phyloP scores from a whole-genome alignment of 1,284 basidiomycete genomes.

The Moesziomyces sp. region DNA sequence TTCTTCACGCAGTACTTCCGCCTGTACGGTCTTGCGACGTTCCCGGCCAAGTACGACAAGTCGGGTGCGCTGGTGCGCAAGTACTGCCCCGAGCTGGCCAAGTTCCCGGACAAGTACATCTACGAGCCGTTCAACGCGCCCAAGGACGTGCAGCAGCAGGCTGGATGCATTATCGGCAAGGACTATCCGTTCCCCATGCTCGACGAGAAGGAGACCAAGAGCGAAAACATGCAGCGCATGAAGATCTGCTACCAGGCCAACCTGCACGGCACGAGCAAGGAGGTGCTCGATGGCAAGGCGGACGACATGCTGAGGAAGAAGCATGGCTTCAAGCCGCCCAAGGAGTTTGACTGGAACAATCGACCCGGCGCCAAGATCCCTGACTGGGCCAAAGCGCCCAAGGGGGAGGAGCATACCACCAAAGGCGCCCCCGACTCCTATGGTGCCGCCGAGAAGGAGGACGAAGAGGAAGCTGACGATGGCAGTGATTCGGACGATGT shows the following conservation, averaged over 20 bases:
- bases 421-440: constrained; percentile 12
- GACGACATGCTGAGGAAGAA: constrained; percentile 52
- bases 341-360: constrained; percentile 36
- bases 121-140: constrained; percentile 59
- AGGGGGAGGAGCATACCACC: constrained; percentile 28
- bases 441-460: constrained; percentile 13
- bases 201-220: constrained; percentile 60
- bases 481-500: constrained; percentile 32
- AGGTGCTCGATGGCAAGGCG: constrained; percentile 56
- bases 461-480: constrained; percentile 18
- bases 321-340: constrained; percentile 45
- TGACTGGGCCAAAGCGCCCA: constrained; percentile 52
- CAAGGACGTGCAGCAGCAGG: constrained; percentile 55
- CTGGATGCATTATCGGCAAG: constrained; percentile 57
- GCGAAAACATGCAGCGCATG: constrained; percentile 45
- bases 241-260: constrained; percentile 52
- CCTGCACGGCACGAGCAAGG: constrained; percentile 48
- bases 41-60: constrained; percentile 71
- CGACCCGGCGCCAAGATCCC: constrained; percentile 45
- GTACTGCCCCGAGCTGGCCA: constrained; percentile 69
- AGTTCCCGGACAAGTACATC: constrained; percentile 62
- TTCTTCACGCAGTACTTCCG: constrained; percentile 69
- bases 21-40: constrained; percentile 70
- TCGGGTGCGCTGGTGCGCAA: constrained; percentile 70
- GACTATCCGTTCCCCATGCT: constrained; percentile 60